phyloP scores from a whole-genome alignment of 352 stramenopile species.

The Pythium rhizo-oryzae region DNA sequence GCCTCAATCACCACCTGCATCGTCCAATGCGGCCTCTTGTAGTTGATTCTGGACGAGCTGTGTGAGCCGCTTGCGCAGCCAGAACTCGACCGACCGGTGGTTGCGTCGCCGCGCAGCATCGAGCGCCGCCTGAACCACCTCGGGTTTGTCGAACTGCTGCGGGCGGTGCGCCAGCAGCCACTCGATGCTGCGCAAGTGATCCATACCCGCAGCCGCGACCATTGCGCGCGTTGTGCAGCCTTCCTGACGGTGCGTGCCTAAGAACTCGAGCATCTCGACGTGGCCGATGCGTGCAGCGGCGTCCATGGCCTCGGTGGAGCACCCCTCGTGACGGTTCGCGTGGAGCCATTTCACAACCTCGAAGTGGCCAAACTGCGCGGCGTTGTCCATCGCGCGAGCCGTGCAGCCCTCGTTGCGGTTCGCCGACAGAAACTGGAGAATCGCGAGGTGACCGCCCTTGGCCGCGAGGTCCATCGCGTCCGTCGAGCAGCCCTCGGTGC shows the following conservation, averaged over 20 bases:
- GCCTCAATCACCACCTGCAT: not conserved
- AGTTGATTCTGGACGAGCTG: not conserved
- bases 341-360: conserved; percentile 30
- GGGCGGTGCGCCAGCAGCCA: conserved; percentile 14
- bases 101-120: not conserved
- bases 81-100: not conserved
- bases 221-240: conserved; percentile 21
- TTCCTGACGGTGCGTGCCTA: conserved; percentile 16
- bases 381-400: conserved; percentile 28
- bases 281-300: conserved; percentile 18
- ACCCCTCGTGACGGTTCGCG: conserved; percentile 24
- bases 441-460: conserved; percentile 19
- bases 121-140: not conserved
- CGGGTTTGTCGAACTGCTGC: not conserved
- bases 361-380: conserved; percentile 26
- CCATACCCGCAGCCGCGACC: not conserved
- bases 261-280: conserved; percentile 23
- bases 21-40: not conserved
- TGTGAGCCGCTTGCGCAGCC: conserved; percentile 3
- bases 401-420: conserved; percentile 31
- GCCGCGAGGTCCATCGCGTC: conserved; percentile 32
- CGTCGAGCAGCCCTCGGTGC: conserved; percentile 26
- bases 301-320: conserved; percentile 26
- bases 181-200: conserved; percentile 7
- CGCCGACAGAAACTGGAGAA: conserved; percentile 26